Base-by-base conservation (phyloP, 2,329 filamentous ascomycete genomes). In the Cadophora sp. region DNA sequence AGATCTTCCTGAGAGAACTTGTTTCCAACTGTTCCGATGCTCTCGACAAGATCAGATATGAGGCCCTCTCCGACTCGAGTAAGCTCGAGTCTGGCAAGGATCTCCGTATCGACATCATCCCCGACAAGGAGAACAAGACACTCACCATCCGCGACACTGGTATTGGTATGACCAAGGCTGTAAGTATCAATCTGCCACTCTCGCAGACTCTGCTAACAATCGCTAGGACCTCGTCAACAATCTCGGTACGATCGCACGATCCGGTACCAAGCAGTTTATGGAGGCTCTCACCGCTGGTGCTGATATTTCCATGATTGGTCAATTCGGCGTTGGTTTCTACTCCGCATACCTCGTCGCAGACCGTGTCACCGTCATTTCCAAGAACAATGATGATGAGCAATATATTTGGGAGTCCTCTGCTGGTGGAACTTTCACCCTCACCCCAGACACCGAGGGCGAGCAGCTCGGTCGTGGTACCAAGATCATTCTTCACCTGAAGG, bases 321-420 rank as follows among this genome's bases (percentile, higher is more conserved):
- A 99, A 86, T 99, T 99, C 83, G 96, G 96, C 96, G 96, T 99
- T 78, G 96, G 96, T 91, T 99, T 99, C 93, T 99, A 99, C 91
- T 98, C 96, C 71, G 96, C 96, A 80, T 99, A 99, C 89, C 94
- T 99, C 68, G 96, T 99, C 76, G 96, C 96, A 81, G 96, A 99
- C 88, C 90, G 89, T 78, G 96, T 99, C 77, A 94, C 90, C 75
- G 94, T 99, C 81, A 79, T 97, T 82, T 98, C 96, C 78, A 99
- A 98, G 90, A 87, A 97, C 92, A 99, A 99, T 81, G 96, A 99
- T 84, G 96, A 99, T 79, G 96, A 99, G 88, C 96, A 99, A 87
- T 99, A 99, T 89, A 85, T 97, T 83, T 99, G 96, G 96, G 94
- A 98, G 89, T 99, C 96, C 56, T 91, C 89, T 79, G 96, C 96